Conservation (phyloP, 345 rosid genomes). For the Eucalyptus pauciflora region DNA sequence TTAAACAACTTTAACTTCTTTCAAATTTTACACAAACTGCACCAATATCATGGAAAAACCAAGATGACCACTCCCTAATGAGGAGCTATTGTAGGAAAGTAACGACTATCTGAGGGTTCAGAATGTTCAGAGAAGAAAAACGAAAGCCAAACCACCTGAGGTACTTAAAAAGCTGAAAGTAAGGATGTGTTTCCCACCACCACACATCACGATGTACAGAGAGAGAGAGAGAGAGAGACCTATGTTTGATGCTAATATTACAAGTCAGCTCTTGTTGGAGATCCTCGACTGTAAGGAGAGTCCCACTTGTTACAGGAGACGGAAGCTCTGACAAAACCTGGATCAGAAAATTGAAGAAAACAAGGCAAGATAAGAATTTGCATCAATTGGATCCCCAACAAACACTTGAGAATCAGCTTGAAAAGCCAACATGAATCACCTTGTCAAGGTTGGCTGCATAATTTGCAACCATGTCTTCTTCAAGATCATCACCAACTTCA, state of each 20-base stretch:
- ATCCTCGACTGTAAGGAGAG: conserved; percentile 72
- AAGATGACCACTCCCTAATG: neutral
- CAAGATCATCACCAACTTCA: conserved; percentile 98
- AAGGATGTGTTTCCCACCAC: neutral
- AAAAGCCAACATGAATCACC: conserved; percentile 22
- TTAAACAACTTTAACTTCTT: neutral
- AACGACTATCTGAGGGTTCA: neutral
- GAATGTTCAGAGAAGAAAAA: neutral
- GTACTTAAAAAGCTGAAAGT: neutral
- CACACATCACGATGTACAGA: neutral
- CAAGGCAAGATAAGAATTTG: neutral
- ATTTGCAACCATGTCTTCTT: conserved; percentile 55
- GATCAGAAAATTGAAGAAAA: neutral
- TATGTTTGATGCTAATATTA: conserved; percentile 75
- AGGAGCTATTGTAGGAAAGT: neutral
- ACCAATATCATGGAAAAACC: neutral
- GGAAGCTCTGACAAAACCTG: conserved; percentile 83
- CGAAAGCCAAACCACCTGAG: neutral
- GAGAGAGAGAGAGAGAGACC: conserved; percentile 24
- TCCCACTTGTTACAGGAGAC: conserved; percentile 63
- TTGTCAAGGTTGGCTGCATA: conserved; percentile 89
- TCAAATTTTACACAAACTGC: neutral
- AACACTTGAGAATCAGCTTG: neutral
- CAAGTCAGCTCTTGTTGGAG: conserved; percentile 86
- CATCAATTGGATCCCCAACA: neutral